phyloP scores from a whole-genome alignment of 768 basidiomycete species.

The Amylocystis lapponica region DNA sequence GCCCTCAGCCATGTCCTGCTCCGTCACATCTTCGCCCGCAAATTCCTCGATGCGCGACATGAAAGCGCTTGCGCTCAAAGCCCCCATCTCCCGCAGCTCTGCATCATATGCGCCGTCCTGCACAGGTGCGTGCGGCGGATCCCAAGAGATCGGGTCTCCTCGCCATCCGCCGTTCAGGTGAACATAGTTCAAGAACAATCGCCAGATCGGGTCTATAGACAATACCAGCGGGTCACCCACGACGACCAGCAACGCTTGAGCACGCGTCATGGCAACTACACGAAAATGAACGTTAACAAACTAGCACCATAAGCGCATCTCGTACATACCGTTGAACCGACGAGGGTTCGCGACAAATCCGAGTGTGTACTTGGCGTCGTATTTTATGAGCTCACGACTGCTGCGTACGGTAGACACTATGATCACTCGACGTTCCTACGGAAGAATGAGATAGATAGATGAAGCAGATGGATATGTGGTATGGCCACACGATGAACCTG shows the following conservation, averaged over 20 bases:
- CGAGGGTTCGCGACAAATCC: conserved; percentile 29
- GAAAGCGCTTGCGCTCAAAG: conserved; percentile 40
- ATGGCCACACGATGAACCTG: conserved; percentile 31
- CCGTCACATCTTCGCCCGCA: neutral
- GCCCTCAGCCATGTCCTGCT: conserved; percentile 8
- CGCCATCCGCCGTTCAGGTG: conserved; percentile 48
- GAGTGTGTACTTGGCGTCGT: conserved; percentile 20
- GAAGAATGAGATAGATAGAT: neutral
- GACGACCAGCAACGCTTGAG: conserved; percentile 53
- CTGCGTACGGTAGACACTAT: conserved; percentile 37
- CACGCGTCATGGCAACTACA: conserved; percentile 58
- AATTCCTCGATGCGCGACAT: conserved; percentile 1
- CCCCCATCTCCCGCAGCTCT: conserved; percentile 33
- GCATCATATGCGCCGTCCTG: conserved; percentile 21
- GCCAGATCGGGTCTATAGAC: conserved; percentile 58
- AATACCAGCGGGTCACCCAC: conserved; percentile 55
- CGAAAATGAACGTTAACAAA: conserved; percentile 3
- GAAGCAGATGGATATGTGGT: neutral
- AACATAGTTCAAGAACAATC: conserved; percentile 55
- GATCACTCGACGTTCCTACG: conserved; percentile 34
- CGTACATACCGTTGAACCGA: conserved; percentile 18
- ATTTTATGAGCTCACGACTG: conserved; percentile 19
- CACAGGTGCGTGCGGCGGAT: conserved; percentile 36
- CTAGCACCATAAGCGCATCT: neutral
- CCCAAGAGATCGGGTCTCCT: conserved; percentile 46